A percentile compares a stretch with the other conserved stretches of the same genome.
phyloP scores from a whole-genome alignment of 768 basidiomycete genomes.

The Pleurotus citrinopileatus region DNA sequence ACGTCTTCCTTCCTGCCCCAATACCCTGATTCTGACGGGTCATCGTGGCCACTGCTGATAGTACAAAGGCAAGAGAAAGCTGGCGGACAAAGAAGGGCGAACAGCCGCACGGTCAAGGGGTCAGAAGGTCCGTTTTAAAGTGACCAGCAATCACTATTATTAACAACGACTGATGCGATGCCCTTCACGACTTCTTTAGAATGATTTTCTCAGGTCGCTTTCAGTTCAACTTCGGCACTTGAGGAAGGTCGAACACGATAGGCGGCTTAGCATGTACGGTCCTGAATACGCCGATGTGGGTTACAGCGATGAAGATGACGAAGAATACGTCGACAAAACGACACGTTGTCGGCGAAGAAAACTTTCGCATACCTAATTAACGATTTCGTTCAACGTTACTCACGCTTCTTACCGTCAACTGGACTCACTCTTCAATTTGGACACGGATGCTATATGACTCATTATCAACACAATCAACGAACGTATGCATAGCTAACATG shows the following conservation, averaged over 20 bases:
- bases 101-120: constrained; percentile 49
- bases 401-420: constrained; percentile 4
- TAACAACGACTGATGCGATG: background rate
- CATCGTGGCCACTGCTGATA: constrained; percentile 25
- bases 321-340: constrained; percentile 39
- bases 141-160: background rate
- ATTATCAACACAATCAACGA: background rate
- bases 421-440: constrained; percentile 1
- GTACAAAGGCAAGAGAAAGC: constrained; percentile 65
- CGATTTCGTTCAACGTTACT: constrained; percentile 2
- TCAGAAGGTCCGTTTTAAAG: constrained; percentile 45
- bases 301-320: constrained; percentile 51
- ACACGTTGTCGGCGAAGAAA: constrained; percentile 22
- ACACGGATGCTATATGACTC: background rate
- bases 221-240: constrained; percentile 54
- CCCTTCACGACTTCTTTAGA: constrained; percentile 34
- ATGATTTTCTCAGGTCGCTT: constrained; percentile 67
- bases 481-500: background rate
- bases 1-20: constrained; percentile 12
- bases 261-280: constrained; percentile 32
- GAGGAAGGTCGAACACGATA: constrained; percentile 56
- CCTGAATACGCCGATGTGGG: constrained; percentile 32
- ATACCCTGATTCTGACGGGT: constrained; percentile 5
- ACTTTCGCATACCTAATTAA: constrained; percentile 12
- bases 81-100: constrained; percentile 39